Percentiles rank a stretch among this genome's conserved stretches.
Conservation (phyloP, 1,139 yeast genomes). For the Geotrichum siamense region DNA sequence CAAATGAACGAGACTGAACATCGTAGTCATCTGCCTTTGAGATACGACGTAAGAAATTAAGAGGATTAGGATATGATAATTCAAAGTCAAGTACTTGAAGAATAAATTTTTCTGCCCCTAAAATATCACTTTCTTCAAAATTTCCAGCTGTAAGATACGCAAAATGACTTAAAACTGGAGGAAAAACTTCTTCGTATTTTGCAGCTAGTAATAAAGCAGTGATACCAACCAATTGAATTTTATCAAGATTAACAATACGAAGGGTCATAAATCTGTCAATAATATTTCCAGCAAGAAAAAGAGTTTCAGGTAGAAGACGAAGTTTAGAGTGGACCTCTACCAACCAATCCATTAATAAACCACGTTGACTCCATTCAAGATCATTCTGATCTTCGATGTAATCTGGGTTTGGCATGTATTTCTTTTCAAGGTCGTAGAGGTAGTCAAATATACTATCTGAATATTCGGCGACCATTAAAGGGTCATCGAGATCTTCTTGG, state of each 20-base stretch:
- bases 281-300: conserved; percentile 78
- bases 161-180: conserved; percentile 82
- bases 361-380: conserved; percentile 78
- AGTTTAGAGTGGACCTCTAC: conserved; percentile 87
- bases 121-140: conserved; percentile 74
- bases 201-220: conserved; percentile 89
- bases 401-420: conserved; percentile 71
- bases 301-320: conserved; percentile 81
- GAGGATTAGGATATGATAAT: conserved; percentile 85
- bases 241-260: conserved; percentile 73
- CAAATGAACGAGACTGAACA: conserved; percentile 84
- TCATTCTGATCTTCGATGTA: conserved; percentile 70
- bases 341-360: conserved; percentile 89
- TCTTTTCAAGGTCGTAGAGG: conserved; percentile 62
- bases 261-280: conserved; percentile 86
- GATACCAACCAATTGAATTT: conserved; percentile 83
- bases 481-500: conserved; percentile 86
- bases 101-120: conserved; percentile 80
- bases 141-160: conserved; percentile 85
- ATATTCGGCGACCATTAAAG: conserved; percentile 91
- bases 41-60: conserved; percentile 86
- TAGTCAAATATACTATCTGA: conserved; percentile 81
- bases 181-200: conserved; percentile 89
- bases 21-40: conserved; percentile 95
- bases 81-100: conserved; percentile 70